Conservation (phyloP, 2,329 filamentous ascomycete genomes). For the Metarhizium guizhouense region DNA sequence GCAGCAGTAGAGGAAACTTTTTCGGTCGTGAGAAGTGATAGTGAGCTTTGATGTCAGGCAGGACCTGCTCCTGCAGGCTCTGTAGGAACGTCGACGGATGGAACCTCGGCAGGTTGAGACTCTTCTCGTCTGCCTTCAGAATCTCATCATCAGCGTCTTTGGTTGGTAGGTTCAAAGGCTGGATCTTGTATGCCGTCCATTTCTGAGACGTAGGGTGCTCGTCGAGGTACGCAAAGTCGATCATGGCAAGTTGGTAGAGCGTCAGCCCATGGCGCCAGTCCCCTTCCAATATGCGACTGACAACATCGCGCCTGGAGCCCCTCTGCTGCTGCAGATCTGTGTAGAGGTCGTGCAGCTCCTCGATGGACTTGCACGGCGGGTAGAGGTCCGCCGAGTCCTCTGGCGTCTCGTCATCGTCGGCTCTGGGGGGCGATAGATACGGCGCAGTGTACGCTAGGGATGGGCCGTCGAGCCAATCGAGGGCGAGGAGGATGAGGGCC, state of each 20-base stretch:
- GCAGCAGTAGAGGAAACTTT: conserved; percentile 57
- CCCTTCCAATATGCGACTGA: conserved; percentile 56
- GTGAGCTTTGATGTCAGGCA: conserved; percentile 75
- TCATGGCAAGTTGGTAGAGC: conserved; percentile 59
- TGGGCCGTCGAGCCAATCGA: conserved; percentile 67
- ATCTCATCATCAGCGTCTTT: conserved; percentile 28
- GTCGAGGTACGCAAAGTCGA: conserved; percentile 57
- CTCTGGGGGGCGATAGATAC: conserved; percentile 18
- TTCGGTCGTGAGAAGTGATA: conserved; percentile 70
- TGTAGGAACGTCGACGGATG: conserved; percentile 73
- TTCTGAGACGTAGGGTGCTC: conserved; percentile 55
- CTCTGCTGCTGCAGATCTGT: conserved; percentile 48
- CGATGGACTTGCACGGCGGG: conserved; percentile 54
- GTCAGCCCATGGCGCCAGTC: conserved; percentile 59
- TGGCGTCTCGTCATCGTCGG: conserved; percentile 35
- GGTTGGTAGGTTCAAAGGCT: conserved; percentile 36
- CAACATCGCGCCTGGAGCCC: conserved; percentile 53
- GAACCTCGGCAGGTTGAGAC: conserved; percentile 56
- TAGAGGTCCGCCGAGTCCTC: conserved; percentile 59
- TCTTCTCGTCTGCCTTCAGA: conserved; percentile 33
- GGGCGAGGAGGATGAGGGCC: conserved; percentile 61
- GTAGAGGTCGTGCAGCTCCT: conserved; percentile 60
- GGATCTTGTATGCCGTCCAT: conserved; percentile 54
- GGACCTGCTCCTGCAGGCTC: conserved; percentile 63
- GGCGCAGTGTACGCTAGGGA: conserved; percentile 46